These are phyloP conservation scores for Cercospora beticola DNA, from an alignment of 2,329 filamentous ascomycete species.

Conservation along the genomic window DNA sequence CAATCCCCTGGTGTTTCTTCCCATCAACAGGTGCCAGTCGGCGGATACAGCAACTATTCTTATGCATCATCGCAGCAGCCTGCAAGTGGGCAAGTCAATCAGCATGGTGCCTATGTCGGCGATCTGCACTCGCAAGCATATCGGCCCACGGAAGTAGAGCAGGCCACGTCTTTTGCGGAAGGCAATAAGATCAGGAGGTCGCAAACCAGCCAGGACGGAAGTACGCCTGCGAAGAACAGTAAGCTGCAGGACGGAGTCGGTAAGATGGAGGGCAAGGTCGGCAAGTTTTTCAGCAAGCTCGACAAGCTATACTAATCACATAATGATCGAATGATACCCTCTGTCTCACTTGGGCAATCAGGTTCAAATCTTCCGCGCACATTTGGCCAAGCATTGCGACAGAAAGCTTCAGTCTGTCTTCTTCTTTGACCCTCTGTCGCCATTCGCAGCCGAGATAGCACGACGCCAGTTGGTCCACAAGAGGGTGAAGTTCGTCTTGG, in stretches of 20 bases:
- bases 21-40: slow-evolving; percentile 30
- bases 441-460: neutral
- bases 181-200: slow-evolving; percentile 5
- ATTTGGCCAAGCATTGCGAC: neutral
- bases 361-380: neutral
- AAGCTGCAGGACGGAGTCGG: slow-evolving; percentile 16
- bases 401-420: neutral
- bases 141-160: slow-evolving; percentile 65
- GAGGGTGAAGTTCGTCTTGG: neutral
- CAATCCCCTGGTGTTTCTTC: slow-evolving; percentile 42
- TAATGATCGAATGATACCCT: neutral
- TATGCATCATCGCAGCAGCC: slow-evolving; percentile 41
- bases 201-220: slow-evolving; percentile 17
- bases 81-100: slow-evolving; percentile 21
- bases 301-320: slow-evolving; percentile 21
- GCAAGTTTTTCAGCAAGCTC: slow-evolving; percentile 19
- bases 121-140: slow-evolving; percentile 68
- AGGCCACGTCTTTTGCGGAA: slow-evolving; percentile 36
- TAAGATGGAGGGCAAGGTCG: slow-evolving; percentile 22
- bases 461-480: neutral
- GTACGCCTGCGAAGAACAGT: slow-evolving; percentile 8
- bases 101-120: slow-evolving; percentile 46
- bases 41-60: slow-evolving; percentile 57
- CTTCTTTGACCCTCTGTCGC: neutral
- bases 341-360: neutral